Evolutionary conservation across 768 basidiomycete genomes (phyloP).

Genomic region (Gymnopilus junonius): DNA sequence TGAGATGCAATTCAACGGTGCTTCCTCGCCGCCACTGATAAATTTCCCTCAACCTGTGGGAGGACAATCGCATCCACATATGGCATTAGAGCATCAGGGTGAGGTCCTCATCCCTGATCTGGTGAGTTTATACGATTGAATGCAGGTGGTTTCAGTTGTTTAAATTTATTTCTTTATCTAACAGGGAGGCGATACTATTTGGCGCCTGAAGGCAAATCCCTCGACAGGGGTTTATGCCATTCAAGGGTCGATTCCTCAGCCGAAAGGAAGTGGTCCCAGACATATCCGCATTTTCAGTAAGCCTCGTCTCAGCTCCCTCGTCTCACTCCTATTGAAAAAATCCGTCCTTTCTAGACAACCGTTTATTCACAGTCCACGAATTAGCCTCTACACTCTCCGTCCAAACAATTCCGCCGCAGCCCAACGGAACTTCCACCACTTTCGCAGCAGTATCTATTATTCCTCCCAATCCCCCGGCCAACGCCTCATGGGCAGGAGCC

Average conservation of each 20-base stretch:
- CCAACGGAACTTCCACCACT: conserved; percentile 53
- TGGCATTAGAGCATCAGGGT: conserved; percentile 56
- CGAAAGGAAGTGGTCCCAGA: conserved; percentile 68
- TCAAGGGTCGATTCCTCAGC: conserved; percentile 64
- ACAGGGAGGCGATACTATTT: conserved; percentile 72
- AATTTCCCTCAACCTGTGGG: conserved; percentile 54
- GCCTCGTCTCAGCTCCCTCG: conserved; percentile 33
- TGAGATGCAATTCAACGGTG: conserved; percentile 32
- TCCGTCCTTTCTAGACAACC: conserved; percentile 39
- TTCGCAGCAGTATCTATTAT: conserved; percentile 55
- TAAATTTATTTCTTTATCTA: conserved; percentile 7
- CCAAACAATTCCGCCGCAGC: conserved; percentile 56
- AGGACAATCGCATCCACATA: conserved; percentile 66
- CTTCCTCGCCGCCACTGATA: conserved; percentile 42
- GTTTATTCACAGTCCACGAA: conserved; percentile 59
- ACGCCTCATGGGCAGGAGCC: conserved; percentile 51
- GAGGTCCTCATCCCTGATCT: conserved; percentile 72
- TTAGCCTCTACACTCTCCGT: conserved; percentile 59
- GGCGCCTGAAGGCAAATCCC: conserved; percentile 57
- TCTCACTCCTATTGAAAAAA: neutral
- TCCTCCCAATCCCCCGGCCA: conserved; percentile 38
- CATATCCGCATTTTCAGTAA: conserved; percentile 35
- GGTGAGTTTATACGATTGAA: conserved; percentile 38
- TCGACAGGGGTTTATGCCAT: conserved; percentile 52
- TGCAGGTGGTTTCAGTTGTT: neutral